Evolutionary conservation across 306 rosid species (phyloP).

Genomic region (Malus asiatica): DNA sequence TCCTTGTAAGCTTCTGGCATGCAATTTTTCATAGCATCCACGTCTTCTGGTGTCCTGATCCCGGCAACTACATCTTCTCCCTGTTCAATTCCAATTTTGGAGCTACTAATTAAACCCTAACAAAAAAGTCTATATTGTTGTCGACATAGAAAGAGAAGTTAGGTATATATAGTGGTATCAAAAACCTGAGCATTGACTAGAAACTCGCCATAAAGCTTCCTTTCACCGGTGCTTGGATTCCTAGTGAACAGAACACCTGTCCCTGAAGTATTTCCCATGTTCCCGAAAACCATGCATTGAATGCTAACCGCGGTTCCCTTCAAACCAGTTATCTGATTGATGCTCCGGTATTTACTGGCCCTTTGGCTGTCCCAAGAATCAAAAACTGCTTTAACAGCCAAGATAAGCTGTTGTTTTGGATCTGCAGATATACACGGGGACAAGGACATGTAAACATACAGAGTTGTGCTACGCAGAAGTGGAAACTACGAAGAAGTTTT

Average conservation of each 20-base stretch:
- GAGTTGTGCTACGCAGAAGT: constrained; percentile 6
- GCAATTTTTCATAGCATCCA: constrained; percentile 68
- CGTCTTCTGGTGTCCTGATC: constrained; percentile 85
- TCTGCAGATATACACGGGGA: constrained; percentile 36
- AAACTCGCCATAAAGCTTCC: constrained; percentile 90
- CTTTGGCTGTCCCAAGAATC: constrained; percentile 97
- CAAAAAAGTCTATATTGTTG: not conserved
- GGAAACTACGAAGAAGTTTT: constrained; percentile 6
- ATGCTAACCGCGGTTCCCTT: constrained; percentile 94
- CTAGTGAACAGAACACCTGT: constrained; percentile 96
- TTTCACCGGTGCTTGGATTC: constrained; percentile 96
- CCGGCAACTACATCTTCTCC: constrained; percentile 99
- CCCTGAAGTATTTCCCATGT: constrained; percentile 94
- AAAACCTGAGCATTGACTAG: constrained; percentile 92
- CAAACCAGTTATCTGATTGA: constrained; percentile 82
- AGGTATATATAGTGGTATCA: not conserved
- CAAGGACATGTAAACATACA: constrained; percentile 6
- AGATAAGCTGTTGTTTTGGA: constrained; percentile 75
- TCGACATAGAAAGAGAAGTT: not conserved
- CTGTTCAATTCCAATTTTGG: constrained; percentile 31
- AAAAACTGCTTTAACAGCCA: constrained; percentile 84
- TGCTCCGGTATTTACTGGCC: constrained; percentile 78
- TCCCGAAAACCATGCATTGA: constrained; percentile 92
- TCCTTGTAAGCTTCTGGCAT: constrained; percentile 94
- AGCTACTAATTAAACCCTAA: constrained; percentile 4